Evolutionary conservation across 1,284 basidiomycete genomes (phyloP).

Genomic region (Boletus hoseneyae): DNA sequence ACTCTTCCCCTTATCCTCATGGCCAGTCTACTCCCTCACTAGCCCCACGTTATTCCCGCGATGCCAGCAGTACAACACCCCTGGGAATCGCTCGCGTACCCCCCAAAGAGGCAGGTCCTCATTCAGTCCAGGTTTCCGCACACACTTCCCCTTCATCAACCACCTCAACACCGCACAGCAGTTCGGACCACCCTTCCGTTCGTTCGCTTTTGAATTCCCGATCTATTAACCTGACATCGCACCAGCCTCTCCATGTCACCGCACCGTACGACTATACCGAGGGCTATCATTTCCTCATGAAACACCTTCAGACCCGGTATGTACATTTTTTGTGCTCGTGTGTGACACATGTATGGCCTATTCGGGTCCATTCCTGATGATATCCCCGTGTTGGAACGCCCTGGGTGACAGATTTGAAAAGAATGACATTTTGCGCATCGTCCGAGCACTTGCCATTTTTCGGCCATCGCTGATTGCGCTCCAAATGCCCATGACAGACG

Average conservation of each 20-base stretch:
- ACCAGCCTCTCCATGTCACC: slow-evolving; percentile 73
- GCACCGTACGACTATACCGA: slow-evolving; percentile 89
- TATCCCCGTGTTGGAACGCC: slow-evolving; percentile 15
- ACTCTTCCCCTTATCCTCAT: slow-evolving; percentile 31
- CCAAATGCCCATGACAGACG: slow-evolving; percentile 91
- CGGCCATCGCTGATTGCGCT: slow-evolving; percentile 93
- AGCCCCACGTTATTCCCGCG: slow-evolving; percentile 49
- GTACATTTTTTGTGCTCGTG: slow-evolving; percentile 35
- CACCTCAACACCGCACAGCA: slow-evolving; percentile 32
- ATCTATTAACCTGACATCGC: slow-evolving; percentile 8
- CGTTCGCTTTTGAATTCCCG: slow-evolving; percentile 7
- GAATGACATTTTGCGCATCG: slow-evolving; percentile 91
- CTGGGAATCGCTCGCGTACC: slow-evolving; percentile 13
- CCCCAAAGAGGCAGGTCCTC: slow-evolving; percentile 30
- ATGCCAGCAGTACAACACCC: slow-evolving; percentile 36
- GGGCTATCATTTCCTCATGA: slow-evolving; percentile 93
- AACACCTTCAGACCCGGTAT: slow-evolving; percentile 81
- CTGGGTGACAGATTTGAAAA: slow-evolving; percentile 79
- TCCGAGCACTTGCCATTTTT: slow-evolving; percentile 91
- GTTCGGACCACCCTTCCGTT: slow-evolving; percentile 26
- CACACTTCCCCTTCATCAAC: slow-evolving; percentile 44
- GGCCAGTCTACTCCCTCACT: slow-evolving; percentile 28
- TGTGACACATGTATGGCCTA: slow-evolving; percentile 37
- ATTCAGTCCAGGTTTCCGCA: slow-evolving; percentile 28
- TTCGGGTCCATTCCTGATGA: slow-evolving; percentile 43